Percentiles rank a stretch among this genome's conserved stretches.
These are phyloP conservation scores for Grosmannia huntii DNA, from an alignment of 2,329 filamentous ascomycete species.

Conservation along the genomic window DNA sequence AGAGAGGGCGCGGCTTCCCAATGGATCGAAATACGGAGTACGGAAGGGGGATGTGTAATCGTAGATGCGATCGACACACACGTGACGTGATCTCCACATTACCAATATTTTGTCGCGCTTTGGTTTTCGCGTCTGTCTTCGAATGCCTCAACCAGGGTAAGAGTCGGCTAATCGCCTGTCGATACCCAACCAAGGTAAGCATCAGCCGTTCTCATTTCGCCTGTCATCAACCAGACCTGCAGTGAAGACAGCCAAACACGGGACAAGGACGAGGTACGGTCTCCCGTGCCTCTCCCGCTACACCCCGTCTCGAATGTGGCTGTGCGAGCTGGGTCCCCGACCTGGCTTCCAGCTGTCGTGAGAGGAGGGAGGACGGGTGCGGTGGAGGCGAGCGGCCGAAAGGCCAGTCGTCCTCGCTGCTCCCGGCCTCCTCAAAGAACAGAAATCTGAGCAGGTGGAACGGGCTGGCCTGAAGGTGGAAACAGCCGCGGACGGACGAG, in stretches of 20 bases:
- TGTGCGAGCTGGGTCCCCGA: neutral
- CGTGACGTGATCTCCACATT: neutral
- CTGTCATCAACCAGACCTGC: neutral
- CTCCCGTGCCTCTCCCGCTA: neutral
- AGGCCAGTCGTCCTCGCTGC: neutral
- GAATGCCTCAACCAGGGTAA: too few relatives aligned
- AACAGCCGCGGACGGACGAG: neutral
- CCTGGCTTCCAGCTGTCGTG: neutral
- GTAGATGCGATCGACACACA: neutral
- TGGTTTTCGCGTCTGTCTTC: neutral
- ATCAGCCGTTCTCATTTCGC: neutral
- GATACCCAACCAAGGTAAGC: too few relatives aligned
- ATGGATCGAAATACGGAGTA: neutral
- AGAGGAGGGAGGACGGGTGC: neutral
- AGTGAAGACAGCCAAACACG: neutral
- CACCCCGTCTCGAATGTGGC: neutral
- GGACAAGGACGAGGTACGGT: neutral
- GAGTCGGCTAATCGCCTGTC: too few relatives aligned
- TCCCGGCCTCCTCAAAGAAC: slow-evolving; percentile 16
- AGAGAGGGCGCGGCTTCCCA: neutral
- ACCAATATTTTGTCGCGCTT: neutral
- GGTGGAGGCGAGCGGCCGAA: neutral
- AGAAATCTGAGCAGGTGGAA: slow-evolving; percentile 21
- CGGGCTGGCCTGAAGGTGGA: neutral
- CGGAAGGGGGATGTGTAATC: neutral